These are phyloP conservation scores for Saccharum officinarum DNA, from an alignment of 176 grass and related monocot genomes.

Conservation along the genomic window DNA sequence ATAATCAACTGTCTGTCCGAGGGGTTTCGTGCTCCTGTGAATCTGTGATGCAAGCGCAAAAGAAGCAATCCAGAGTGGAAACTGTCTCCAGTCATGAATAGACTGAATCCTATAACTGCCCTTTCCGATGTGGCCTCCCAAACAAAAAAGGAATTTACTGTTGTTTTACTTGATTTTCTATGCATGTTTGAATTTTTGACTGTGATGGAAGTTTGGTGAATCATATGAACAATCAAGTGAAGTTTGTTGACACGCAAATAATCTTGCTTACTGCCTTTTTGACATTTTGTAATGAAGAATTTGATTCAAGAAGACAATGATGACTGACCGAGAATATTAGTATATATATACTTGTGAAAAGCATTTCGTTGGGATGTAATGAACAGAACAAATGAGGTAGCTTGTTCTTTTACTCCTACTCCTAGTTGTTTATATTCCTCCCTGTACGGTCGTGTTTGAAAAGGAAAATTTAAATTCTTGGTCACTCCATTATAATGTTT, in stretches of 20 bases:
- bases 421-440: neutral
- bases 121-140: neutral
- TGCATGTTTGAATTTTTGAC: slow-evolving; percentile 3
- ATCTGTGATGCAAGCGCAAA: neutral
- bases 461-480: neutral
- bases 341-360: neutral
- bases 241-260: neutral
- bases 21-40: neutral
- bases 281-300: neutral
- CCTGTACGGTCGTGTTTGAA: neutral
- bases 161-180: slow-evolving; percentile 27
- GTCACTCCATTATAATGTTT: neutral
- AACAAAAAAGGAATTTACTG: slow-evolving; percentile 10
- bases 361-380: neutral
- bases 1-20: slow-evolving; percentile 25
- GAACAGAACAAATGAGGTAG: neutral
- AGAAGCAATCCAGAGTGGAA: slow-evolving; percentile 27
- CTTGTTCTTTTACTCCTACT: neutral
- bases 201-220: slow-evolving; percentile 21
- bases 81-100: slow-evolving; percentile 11
- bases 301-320: neutral
- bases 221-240: neutral
- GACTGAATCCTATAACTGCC: neutral
- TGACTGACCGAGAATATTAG: neutral
- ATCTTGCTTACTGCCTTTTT: slow-evolving; percentile 1